Percentiles rank a stretch among this genome's conserved stretches.
Evolutionary conservation across 306 rosid species (phyloP).

Genomic region (Casuarina glauca): DNA sequence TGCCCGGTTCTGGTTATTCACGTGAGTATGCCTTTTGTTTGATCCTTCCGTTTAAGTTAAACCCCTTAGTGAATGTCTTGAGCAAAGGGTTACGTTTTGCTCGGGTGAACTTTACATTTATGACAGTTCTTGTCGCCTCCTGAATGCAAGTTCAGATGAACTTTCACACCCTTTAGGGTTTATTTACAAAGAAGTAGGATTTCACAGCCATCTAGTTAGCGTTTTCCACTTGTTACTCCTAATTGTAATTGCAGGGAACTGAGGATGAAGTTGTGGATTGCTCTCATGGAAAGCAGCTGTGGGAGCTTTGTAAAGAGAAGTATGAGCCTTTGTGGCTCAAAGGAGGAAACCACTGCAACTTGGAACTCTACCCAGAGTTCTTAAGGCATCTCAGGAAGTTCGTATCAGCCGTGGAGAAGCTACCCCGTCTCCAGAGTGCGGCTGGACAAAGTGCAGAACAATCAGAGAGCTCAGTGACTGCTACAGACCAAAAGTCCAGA

Average conservation of each 20-base stretch:
- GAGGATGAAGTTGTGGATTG: slow-evolving; percentile 71
- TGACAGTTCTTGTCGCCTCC: background rate
- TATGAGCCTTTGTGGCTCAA: slow-evolving; percentile 69
- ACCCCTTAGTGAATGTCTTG: background rate
- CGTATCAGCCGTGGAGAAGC: slow-evolving; percentile 55
- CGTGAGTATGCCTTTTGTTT: slow-evolving; percentile 38
- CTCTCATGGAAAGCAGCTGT: slow-evolving; percentile 68
- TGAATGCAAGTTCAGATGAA: background rate
- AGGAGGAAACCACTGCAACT: slow-evolving; percentile 65
- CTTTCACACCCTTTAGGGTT: background rate
- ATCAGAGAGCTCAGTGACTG: slow-evolving; percentile 11
- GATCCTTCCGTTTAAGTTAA: background rate
- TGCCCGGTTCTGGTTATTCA: slow-evolving; percentile 68
- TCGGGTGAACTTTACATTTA: background rate
- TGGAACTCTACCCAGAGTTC: slow-evolving; percentile 68
- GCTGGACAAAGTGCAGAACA: slow-evolving; percentile 16
- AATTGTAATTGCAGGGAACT: slow-evolving; percentile 50
- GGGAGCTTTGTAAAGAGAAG: slow-evolving; percentile 70
- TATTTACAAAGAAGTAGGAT: background rate
- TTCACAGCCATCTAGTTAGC: background rate
- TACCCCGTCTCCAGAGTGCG: slow-evolving; percentile 21
- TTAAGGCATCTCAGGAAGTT: slow-evolving; percentile 59
- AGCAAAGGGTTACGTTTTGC: background rate
- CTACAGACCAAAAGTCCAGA: slow-evolving; percentile 36
- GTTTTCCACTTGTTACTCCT: background rate